Percentiles rank a stretch among this genome's conserved stretches.
These are phyloP conservation scores for Vicia faba DNA, from an alignment of 306 rosid species.

Conservation along the genomic window DNA sequence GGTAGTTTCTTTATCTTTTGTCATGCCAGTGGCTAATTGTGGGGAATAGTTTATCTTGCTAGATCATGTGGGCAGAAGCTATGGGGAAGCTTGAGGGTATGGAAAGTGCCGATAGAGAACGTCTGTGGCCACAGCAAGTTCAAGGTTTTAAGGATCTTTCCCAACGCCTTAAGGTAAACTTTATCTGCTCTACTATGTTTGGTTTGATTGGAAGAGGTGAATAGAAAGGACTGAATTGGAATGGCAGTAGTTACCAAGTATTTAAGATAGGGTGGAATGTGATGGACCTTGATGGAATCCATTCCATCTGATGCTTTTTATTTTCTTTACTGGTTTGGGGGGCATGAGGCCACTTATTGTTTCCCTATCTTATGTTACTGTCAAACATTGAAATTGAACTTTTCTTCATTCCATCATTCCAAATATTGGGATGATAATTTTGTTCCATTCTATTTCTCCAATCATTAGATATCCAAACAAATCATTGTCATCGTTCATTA, in stretches of 20 bases:
- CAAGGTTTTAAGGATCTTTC: conserved; percentile 95
- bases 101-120: conserved; percentile 88
- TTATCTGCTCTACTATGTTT: conserved; percentile 12
- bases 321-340: not conserved
- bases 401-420: not conserved
- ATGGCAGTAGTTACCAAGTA: not conserved
- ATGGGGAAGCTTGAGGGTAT: conserved; percentile 96
- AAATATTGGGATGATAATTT: not conserved
- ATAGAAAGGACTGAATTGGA: not conserved
- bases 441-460: not conserved
- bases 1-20: conserved; percentile 6
- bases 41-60: conserved; percentile 67
- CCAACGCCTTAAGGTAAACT: conserved; percentile 77
- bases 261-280: not conserved
- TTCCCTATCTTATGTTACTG: not conserved
- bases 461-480: conserved; percentile 2
- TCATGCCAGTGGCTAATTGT: conserved; percentile 41
- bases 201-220: not conserved
- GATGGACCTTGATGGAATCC: not conserved
- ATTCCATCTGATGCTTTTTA: not conserved
- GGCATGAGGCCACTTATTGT: not conserved
- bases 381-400: not conserved
- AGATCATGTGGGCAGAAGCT: conserved; percentile 99
- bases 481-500: not conserved
- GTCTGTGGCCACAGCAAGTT: conserved; percentile 94